Evolutionary conservation across 257 asterid genomes (phyloP).

Genomic region (Fraxinus anomala): DNA sequence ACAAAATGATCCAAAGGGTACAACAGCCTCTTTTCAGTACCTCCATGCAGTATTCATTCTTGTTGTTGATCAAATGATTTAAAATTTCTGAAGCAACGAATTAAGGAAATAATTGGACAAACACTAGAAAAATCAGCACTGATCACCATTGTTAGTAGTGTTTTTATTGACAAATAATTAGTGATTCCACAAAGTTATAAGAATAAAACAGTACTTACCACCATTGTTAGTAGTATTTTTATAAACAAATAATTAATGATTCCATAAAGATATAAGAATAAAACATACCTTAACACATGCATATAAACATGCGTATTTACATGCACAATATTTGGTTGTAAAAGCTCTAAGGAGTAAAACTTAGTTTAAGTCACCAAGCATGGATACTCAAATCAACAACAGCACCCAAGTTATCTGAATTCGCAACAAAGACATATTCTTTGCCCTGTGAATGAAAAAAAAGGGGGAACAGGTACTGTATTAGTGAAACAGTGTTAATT

Average conservation of each 20-base stretch:
- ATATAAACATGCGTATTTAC: neutral
- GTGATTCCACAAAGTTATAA: neutral
- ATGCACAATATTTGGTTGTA: neutral
- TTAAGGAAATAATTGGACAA: slow-evolving; percentile 49
- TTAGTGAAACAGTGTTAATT: too few relatives aligned
- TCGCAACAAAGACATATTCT: slow-evolving; percentile 90
- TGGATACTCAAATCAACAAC: slow-evolving; percentile 97
- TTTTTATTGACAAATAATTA: neutral
- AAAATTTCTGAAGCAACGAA: slow-evolving; percentile 66
- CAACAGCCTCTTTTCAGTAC: slow-evolving; percentile 34
- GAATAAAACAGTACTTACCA: neutral
- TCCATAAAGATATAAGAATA: too few relatives aligned
- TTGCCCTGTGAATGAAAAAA: slow-evolving; percentile 64
- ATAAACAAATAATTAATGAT: too few relatives aligned
- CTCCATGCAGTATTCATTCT: slow-evolving; percentile 99
- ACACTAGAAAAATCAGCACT: slow-evolving; percentile 11
- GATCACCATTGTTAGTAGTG: neutral
- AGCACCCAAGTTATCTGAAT: slow-evolving; percentile 98
- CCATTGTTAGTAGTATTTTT: too few relatives aligned
- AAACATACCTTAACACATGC: neutral
- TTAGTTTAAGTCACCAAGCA: slow-evolving; percentile 27
- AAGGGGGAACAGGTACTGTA: neutral
- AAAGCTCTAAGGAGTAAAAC: neutral
- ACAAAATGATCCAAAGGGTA: slow-evolving; percentile 6
- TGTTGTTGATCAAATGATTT: slow-evolving; percentile 76